Conservation (phyloP, 495 filamentous ascomycete genomes). For the Penicillium diatomitis region DNA sequence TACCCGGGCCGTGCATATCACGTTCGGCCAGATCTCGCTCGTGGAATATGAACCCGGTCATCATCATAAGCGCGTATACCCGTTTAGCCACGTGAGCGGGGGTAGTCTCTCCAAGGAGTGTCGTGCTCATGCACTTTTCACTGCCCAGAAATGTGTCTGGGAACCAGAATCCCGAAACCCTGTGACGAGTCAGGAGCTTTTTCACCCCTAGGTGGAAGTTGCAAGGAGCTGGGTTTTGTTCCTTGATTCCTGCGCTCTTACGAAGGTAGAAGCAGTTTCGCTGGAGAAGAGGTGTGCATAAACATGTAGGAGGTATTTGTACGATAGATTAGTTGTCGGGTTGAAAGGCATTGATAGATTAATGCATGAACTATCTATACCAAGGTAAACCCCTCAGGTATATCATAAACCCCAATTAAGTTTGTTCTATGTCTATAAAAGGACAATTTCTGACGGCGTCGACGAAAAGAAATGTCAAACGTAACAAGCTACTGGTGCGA, state of each 20-base stretch:
- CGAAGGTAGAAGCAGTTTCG: no score
- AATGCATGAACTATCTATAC: background rate
- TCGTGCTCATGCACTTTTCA: conserved; percentile 30
- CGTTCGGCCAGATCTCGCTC: background rate
- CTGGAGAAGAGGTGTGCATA: no score
- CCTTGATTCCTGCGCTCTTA: no score
- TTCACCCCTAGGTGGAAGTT: no score
- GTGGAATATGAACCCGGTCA: background rate
- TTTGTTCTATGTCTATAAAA: conserved; percentile 1
- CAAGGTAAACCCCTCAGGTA: background rate
- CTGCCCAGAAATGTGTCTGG: conserved; percentile 33
- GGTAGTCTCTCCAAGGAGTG: conserved; percentile 14
- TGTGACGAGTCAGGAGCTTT: no score
- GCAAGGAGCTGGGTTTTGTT: no score
- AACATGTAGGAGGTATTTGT: no score
- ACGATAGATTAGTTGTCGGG: no score
- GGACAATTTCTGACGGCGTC: background rate
- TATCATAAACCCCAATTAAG: background rate
- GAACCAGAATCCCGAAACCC: conserved; percentile 14
- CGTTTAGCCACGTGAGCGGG: background rate
- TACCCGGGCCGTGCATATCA: background rate
- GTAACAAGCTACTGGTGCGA: background rate
- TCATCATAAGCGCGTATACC: background rate
- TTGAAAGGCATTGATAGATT: no score
- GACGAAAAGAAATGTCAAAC: background rate